These are phyloP conservation scores for Pseudozyma tsukubaensis DNA, from an alignment of 1,284 basidiomycete species.

Conservation along the genomic window DNA sequence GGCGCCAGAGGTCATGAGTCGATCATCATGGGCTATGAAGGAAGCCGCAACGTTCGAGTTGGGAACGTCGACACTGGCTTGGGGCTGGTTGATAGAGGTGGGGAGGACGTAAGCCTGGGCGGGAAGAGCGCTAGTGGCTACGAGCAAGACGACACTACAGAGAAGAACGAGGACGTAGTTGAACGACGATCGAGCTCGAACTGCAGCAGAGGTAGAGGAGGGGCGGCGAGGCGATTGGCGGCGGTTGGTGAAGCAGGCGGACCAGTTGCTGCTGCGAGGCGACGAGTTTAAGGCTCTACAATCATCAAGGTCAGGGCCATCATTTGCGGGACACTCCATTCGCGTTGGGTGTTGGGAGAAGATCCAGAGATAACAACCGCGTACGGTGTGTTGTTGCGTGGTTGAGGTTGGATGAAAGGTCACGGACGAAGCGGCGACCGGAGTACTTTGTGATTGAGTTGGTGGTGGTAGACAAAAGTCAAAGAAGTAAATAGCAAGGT, in stretches of 20 bases:
- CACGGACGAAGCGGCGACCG: constrained; percentile 9
- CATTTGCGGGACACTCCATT: constrained; percentile 46
- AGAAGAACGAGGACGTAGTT: constrained; percentile 11
- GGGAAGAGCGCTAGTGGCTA: constrained; percentile 12
- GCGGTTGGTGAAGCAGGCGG: constrained; percentile 44
- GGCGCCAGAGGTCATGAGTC: constrained; percentile 23
- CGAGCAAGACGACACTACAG: constrained; percentile 16
- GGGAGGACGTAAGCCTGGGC: constrained; percentile 35
- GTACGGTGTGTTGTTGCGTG: background rate
- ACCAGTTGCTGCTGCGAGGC: constrained; percentile 34
- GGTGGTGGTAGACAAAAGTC: background rate
- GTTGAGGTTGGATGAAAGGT: constrained; percentile 3
- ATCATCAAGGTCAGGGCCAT: constrained; percentile 50
- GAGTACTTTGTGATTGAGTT: background rate
- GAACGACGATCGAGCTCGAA: constrained; percentile 7
- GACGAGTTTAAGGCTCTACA: constrained; percentile 48
- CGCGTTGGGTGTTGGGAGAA: constrained; percentile 17
- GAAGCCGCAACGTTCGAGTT: constrained; percentile 4
- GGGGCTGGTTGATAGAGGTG: constrained; percentile 6
- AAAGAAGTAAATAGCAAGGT: background rate
- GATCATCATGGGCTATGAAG: constrained; percentile 42
- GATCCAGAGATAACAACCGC: constrained; percentile 4
- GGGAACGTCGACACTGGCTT: constrained; percentile 1
- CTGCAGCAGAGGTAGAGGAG: background rate
- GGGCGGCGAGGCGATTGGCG: constrained; percentile 10